Conservation (phyloP, 768 basidiomycete genomes). For the Lactarius quietus region DNA sequence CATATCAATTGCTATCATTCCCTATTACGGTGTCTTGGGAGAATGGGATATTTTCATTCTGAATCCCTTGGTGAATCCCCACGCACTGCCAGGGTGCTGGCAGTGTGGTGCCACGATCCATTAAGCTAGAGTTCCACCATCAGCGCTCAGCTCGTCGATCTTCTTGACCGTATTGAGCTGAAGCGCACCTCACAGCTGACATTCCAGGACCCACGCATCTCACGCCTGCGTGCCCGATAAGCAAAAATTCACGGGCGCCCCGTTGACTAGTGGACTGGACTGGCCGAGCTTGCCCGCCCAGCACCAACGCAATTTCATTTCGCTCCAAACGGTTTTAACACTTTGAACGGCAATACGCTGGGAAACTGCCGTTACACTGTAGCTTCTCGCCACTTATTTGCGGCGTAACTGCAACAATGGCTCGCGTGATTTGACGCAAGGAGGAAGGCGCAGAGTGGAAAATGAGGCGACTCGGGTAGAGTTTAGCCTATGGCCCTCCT, state of each 20-base stretch:
- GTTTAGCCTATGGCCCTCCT: background rate
- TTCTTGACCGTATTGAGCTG: background rate
- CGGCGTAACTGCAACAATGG: background rate
- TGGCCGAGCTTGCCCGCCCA: background rate
- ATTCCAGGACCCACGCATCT: background rate
- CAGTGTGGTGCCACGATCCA: background rate
- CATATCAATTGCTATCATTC: too few relatives aligned
- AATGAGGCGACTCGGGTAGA: background rate
- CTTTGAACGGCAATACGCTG: background rate
- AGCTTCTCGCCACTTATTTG: background rate
- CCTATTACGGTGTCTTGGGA: too few relatives aligned
- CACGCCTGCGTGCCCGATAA: background rate
- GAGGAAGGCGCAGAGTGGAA: background rate
- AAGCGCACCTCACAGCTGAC: background rate
- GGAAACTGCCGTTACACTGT: background rate
- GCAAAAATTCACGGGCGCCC: too few relatives aligned
- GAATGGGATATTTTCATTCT: too few relatives aligned
- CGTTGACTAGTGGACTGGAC: background rate
- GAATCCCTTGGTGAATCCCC: background rate
- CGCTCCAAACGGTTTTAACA: background rate
- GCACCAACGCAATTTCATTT: background rate
- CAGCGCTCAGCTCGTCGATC: background rate
- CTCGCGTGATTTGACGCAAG: background rate
- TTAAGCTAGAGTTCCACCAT: background rate
- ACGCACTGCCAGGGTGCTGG: too few relatives aligned